Evolutionary conservation across 108 stramenopile species (phyloP).

Genomic region (Cyclotella sp.): DNA sequence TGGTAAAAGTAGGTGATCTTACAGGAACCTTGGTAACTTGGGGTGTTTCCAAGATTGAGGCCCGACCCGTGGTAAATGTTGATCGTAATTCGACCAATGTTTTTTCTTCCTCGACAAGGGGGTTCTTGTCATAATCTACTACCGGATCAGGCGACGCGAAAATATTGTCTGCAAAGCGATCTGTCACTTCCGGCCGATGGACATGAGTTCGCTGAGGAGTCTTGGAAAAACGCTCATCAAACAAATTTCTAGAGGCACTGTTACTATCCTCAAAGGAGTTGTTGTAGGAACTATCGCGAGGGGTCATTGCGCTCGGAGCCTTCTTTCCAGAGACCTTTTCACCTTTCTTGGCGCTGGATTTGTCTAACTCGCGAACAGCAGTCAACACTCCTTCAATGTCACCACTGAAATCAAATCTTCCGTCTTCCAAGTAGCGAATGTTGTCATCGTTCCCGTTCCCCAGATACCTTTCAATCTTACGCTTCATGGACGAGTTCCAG

Average conservation of each 20-base stretch:
- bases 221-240: conserved; percentile 3
- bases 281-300: background rate
- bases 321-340: conserved; percentile 9
- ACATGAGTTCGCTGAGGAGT: conserved; percentile 1
- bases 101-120: background rate
- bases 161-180: conserved; percentile 30
- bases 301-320: background rate
- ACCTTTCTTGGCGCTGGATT: conserved; percentile 5
- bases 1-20: conserved; percentile 13
- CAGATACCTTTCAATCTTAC: conserved; percentile 86
- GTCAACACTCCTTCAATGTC: conserved; percentile 83
- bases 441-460: conserved; percentile 54
- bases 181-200: background rate
- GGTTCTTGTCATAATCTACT: background rate
- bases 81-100: conserved; percentile 17
- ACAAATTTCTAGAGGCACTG: conserved; percentile 21
- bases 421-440: conserved; percentile 64
- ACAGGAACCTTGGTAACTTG: conserved; percentile 10
- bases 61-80: conserved; percentile 34
- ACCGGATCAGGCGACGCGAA: conserved; percentile 30
- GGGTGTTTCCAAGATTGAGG: conserved; percentile 46
- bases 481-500: conserved; percentile 95
- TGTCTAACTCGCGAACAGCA: conserved; percentile 67
- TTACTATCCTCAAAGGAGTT: background rate
- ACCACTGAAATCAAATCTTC: conserved; percentile 85